A percentile compares a stretch with the other conserved stretches of the same genome.
Evolutionary conservation across 148 eudicot species (phyloP).

Genomic region (Rhododendron molle): DNA sequence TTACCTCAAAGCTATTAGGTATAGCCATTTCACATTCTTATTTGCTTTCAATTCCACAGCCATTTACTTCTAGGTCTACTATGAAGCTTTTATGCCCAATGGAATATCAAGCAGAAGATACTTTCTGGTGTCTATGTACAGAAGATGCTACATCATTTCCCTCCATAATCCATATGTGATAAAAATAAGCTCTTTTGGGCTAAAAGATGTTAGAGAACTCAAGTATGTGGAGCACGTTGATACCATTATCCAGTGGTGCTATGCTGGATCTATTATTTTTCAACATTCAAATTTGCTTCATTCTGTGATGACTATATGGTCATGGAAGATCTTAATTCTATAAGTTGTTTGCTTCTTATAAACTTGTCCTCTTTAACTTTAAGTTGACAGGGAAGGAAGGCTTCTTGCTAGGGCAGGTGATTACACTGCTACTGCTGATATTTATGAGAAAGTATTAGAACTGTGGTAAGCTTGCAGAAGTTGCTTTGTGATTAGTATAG

Average conservation of each 20-base stretch:
- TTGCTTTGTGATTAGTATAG: constrained; percentile 1
- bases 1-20: background rate
- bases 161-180: background rate
- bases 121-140: background rate
- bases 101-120: background rate
- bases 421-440: constrained; percentile 63
- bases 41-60: background rate
- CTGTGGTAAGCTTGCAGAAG: constrained; percentile 55
- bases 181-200: background rate
- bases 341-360: constrained; percentile 29
- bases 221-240: background rate
- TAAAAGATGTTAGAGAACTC: background rate
- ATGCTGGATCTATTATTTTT: background rate
- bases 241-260: background rate
- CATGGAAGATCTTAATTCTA: background rate
- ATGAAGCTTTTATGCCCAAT: background rate
- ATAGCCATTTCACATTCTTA: background rate
- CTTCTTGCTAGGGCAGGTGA: constrained; percentile 97
- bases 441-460: constrained; percentile 70
- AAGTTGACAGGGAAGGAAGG: constrained; percentile 91
- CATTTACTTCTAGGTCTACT: background rate
- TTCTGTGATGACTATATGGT: background rate
- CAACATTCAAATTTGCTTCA: background rate
- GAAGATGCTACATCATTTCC: background rate
- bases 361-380: constrained; percentile 51